A percentile compares a stretch with the other conserved stretches of the same genome.
These are phyloP conservation scores for Septoria linicola DNA, from an alignment of 2,329 filamentous ascomycete species.

Conservation along the genomic window DNA sequence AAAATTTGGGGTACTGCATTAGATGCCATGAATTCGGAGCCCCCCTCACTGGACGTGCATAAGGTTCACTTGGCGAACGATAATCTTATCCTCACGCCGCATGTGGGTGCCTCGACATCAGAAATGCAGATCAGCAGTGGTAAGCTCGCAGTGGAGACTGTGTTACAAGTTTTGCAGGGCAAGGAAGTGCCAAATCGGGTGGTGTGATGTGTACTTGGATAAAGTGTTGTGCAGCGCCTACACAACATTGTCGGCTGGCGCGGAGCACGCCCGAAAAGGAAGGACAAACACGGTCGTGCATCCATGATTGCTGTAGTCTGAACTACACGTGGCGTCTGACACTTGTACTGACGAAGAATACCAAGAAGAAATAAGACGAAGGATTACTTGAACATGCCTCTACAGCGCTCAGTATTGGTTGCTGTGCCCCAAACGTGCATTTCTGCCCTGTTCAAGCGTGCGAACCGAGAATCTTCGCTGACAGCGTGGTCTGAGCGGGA, in stretches of 20 bases:
- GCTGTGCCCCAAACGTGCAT: neutral
- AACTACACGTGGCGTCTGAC: neutral
- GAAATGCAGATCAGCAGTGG: constrained; percentile 42
- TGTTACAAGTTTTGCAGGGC: constrained; percentile 20
- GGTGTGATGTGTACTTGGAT: constrained; percentile 1
- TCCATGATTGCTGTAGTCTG: neutral
- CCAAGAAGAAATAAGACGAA: neutral
- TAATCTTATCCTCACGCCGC: constrained; percentile 44
- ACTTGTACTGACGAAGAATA: neutral
- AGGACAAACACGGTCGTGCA: neutral
- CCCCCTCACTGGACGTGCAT: constrained; percentile 34
- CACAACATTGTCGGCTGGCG: neutral
- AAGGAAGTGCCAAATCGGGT: constrained; percentile 21
- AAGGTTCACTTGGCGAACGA: constrained; percentile 27
- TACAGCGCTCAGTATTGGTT: neutral
- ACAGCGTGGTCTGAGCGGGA: no score
- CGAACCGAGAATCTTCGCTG: no score
- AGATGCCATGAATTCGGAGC: constrained; percentile 36
- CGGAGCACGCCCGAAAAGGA: neutral
- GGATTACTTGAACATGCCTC: neutral
- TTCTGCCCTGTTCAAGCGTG: neutral
- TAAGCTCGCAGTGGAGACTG: constrained; percentile 39
- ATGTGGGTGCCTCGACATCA: constrained; percentile 49
- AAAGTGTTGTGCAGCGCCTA: neutral
- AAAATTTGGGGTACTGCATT: constrained; percentile 37